A percentile compares a stretch with the other conserved stretches of the same genome.
These are phyloP conservation scores for Boletus bicolor DNA, from an alignment of 768 basidiomycete genomes.

Conservation along the genomic window DNA sequence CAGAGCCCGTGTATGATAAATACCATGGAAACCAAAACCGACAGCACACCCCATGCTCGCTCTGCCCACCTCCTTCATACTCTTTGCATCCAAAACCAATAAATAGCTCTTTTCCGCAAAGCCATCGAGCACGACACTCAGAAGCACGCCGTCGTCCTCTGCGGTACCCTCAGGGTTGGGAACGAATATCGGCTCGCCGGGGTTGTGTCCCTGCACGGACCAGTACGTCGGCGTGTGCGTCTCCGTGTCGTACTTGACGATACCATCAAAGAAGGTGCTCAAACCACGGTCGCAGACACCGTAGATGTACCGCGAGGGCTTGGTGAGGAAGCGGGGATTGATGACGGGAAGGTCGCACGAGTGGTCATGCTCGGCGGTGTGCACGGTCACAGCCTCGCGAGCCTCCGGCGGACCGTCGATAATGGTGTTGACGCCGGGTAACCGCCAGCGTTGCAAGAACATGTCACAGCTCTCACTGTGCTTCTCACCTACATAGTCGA, in stretches of 20 bases:
- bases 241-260: conserved; percentile 37
- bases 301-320: conserved; percentile 34
- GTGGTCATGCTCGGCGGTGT: conserved; percentile 25
- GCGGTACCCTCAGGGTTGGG: conserved; percentile 24
- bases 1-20: conserved; percentile 12
- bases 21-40: conserved; percentile 38
- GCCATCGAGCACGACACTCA: conserved; percentile 38
- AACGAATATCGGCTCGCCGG: conserved; percentile 39
- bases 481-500: conserved; percentile 25
- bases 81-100: conserved; percentile 36
- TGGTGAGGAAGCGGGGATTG: conserved; percentile 31
- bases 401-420: conserved; percentile 11
- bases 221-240: conserved; percentile 24
- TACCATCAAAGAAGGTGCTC: conserved; percentile 33
- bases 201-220: conserved; percentile 28
- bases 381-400: conserved; percentile 17
- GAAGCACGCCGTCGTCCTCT: conserved; percentile 38
- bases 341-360: conserved; percentile 37
- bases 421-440: conserved; percentile 24
- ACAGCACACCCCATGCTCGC: conserved; percentile 34
- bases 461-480: conserved; percentile 12
- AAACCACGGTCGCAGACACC: conserved; percentile 26
- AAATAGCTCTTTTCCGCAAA: conserved; percentile 31
- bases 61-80: conserved; percentile 35
- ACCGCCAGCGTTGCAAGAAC: conserved; percentile 31